Evolutionary conservation across 2,329 filamentous ascomycete species (phyloP).

Genomic region (Emergomyces africanus): DNA sequence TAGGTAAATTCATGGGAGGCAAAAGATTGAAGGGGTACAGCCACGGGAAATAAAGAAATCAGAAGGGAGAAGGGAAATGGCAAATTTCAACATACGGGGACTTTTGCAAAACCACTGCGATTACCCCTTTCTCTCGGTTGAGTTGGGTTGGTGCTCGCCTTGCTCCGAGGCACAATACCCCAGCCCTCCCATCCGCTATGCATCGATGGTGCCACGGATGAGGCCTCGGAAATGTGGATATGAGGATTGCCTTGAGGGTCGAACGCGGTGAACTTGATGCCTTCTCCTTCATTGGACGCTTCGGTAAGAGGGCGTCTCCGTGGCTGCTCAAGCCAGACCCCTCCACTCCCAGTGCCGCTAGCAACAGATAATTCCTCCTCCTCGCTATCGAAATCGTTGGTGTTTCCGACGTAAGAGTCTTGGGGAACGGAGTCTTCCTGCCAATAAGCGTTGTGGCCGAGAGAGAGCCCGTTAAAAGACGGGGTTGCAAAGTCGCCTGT

Average conservation of each 20-base stretch:
- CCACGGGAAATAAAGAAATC: not conserved
- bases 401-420: not conserved
- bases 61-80: not conserved
- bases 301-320: not conserved
- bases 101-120: not conserved
- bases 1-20: not conserved
- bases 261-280: constrained; percentile 12
- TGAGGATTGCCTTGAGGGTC: constrained; percentile 13
- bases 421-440: not conserved
- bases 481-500: constrained; percentile 1
- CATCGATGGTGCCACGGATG: constrained; percentile 6
- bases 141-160: not conserved
- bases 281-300: constrained; percentile 1
- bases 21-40: not conserved
- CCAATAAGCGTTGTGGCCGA: not conserved
- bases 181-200: constrained; percentile 11
- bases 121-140: not conserved
- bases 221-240: constrained; percentile 4
- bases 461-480: constrained; percentile 1
- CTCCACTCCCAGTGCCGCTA: constrained; percentile 6
- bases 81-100: constrained; percentile 7
- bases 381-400: constrained; percentile 1
- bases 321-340: constrained; percentile 11
- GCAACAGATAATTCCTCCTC: constrained; percentile 11
- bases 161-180: constrained; percentile 3